Percentiles rank a stretch among this genome's conserved stretches.
Evolutionary conservation across 805 yeast species (phyloP).

Genomic region (Starmerella apis): DNA sequence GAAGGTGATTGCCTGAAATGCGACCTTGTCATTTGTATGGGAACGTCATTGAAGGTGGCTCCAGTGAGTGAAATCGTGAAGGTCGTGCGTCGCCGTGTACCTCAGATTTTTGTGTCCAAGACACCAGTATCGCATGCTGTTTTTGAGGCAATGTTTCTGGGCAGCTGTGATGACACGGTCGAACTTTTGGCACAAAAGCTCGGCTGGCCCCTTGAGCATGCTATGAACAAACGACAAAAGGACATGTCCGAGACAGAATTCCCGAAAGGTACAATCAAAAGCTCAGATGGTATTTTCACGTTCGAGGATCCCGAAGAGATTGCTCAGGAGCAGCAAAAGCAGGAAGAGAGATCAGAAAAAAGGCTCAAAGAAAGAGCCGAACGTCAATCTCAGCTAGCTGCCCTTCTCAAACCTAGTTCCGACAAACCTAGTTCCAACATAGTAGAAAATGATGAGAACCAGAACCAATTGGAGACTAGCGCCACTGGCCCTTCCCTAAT

Average conservation of each 20-base stretch:
- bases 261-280: conserved; percentile 26
- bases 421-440: no score
- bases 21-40: conserved; percentile 74
- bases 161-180: conserved; percentile 76
- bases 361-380: background rate
- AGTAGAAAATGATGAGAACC: no score
- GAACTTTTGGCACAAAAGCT: conserved; percentile 49
- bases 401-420: no score
- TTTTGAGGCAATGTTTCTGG: conserved; percentile 67
- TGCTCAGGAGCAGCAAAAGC: conserved; percentile 3
- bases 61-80: conserved; percentile 87
- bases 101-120: conserved; percentile 69
- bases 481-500: no score
- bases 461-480: no score
- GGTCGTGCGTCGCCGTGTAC: conserved; percentile 56
- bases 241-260: conserved; percentile 18
- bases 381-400: background rate
- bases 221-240: conserved; percentile 35
- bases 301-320: conserved; percentile 18
- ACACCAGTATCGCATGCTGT: conserved; percentile 67
- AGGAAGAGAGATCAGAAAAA: background rate
- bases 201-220: conserved; percentile 52
- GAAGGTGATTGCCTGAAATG: conserved; percentile 53
- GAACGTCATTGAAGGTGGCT: conserved; percentile 84
- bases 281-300: conserved; percentile 25